Conservation (phyloP, 2,329 filamentous ascomycete genomes). For the Aureobasidium sp. region DNA sequence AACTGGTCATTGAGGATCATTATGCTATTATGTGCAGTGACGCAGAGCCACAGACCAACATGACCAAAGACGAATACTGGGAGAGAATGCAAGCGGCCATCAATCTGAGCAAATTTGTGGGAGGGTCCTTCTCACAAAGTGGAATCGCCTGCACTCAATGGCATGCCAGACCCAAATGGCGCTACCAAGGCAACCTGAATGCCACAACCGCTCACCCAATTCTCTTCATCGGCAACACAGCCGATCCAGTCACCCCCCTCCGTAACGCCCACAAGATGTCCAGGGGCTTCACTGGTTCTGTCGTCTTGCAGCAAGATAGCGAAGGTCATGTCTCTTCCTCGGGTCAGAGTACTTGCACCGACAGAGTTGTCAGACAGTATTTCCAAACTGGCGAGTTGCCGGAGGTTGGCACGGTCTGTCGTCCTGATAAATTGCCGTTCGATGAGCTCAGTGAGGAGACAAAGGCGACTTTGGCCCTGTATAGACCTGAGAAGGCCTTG, state of each 20-base stretch:
- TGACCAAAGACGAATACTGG: slow-evolving; percentile 21
- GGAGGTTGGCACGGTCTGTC: slow-evolving; percentile 30
- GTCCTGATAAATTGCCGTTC: slow-evolving; percentile 27
- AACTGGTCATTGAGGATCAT: slow-evolving; percentile 16
- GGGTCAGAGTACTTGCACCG: slow-evolving; percentile 32
- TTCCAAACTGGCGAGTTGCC: slow-evolving; percentile 38
- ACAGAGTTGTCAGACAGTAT: slow-evolving; percentile 33
- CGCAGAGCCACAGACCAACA: slow-evolving; percentile 24
- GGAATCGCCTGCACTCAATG: slow-evolving; percentile 31
- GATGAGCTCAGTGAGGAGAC: slow-evolving; percentile 18
- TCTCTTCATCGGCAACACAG: slow-evolving; percentile 50
- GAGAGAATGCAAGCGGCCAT: slow-evolving; percentile 23
- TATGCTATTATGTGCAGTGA: slow-evolving; percentile 33
- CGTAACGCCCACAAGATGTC: slow-evolving; percentile 40
- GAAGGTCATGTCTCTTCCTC: slow-evolving; percentile 27
- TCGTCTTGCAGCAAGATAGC: slow-evolving; percentile 39
- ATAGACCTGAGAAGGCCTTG: slow-evolving; percentile 20
- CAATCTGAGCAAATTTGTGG: slow-evolving; percentile 28
- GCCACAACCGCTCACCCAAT: slow-evolving; percentile 47
- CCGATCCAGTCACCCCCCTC: slow-evolving; percentile 55
- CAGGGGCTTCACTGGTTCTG: slow-evolving; percentile 36
- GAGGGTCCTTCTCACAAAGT: slow-evolving; percentile 31
- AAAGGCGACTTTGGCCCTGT: slow-evolving; percentile 18
- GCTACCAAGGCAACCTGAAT: slow-evolving; percentile 22
- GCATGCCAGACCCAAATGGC: slow-evolving; percentile 20